phyloP scores from a whole-genome alignment of 2,329 filamentous ascomycete genomes.

The Colletotrichum tropicicola region DNA sequence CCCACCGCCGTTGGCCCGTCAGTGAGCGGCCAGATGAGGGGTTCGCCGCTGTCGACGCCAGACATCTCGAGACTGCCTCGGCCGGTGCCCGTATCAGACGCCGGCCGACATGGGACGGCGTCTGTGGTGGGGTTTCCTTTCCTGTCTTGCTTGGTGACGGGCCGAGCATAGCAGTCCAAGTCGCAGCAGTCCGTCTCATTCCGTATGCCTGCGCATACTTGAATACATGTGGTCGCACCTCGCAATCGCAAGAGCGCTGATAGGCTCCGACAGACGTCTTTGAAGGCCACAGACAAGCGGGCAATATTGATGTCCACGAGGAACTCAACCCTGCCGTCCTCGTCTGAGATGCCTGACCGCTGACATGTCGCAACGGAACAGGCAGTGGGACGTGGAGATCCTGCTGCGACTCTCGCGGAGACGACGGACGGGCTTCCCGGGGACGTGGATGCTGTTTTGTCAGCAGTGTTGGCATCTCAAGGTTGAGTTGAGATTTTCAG shows the following conservation, averaged over 20 bases:
- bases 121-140: not conserved
- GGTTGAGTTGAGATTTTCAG: not conserved
- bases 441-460: not conserved
- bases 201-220: not conserved
- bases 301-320: not conserved
- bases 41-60: not conserved
- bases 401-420: not conserved
- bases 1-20: slow-evolving; percentile 1
- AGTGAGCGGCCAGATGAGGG: not conserved
- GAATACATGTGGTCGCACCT: too few relatives aligned
- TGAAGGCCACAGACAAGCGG: not conserved
- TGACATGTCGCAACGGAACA: not conserved
- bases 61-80: slow-evolving; percentile 11
- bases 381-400: not conserved
- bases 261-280: not conserved
- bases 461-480: not conserved
- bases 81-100: not conserved
- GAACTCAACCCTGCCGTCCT: not conserved
- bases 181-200: too few relatives aligned
- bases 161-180: not conserved
- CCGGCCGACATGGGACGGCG: slow-evolving; percentile 11
- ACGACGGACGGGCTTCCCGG: slow-evolving; percentile 1
- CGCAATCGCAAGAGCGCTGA: too few relatives aligned
- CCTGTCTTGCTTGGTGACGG: not conserved
- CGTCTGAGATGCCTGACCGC: slow-evolving; percentile 1